Conservation (phyloP, 2,329 filamentous ascomycete genomes). For the Raffaelea ambrosiae region DNA sequence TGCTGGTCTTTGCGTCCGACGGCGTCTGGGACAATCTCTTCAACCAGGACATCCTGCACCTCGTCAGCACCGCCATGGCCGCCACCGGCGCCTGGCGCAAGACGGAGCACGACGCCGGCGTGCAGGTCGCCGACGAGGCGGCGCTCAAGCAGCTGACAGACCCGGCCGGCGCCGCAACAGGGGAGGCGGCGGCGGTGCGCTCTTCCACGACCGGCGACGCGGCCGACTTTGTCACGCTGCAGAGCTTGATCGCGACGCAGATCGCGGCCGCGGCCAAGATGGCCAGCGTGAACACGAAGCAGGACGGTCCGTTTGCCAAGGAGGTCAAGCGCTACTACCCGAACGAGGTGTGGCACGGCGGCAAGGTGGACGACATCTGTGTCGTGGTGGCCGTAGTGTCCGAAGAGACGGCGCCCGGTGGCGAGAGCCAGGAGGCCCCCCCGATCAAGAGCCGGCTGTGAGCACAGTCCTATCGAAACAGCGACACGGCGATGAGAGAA, state of each 20-base stretch:
- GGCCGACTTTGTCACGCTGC: constrained; percentile 45
- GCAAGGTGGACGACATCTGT: constrained; percentile 94
- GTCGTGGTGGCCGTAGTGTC: constrained; percentile 73
- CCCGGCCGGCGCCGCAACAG: not conserved
- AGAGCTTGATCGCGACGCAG: constrained; percentile 68
- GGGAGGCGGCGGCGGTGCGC: constrained; percentile 27
- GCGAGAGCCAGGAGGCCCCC: constrained; percentile 16
- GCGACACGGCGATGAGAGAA: not conserved
- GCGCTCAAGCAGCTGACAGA: constrained; percentile 34
- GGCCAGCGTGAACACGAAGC: constrained; percentile 70
- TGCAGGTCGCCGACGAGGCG: constrained; percentile 42
- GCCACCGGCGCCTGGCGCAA: constrained; percentile 62
- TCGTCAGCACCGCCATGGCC: constrained; percentile 71
- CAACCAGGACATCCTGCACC: constrained; percentile 76
- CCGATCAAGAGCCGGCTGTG: constrained; percentile 19
- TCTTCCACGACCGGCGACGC: constrained; percentile 5
- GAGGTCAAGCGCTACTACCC: constrained; percentile 87
- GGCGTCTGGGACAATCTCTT: constrained; percentile 95
- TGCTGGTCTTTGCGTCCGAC: constrained; percentile 89
- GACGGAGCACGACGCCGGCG: constrained; percentile 14
- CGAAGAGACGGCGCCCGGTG: constrained; percentile 38
- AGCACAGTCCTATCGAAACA: not conserved
- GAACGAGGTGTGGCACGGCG: constrained; percentile 77
- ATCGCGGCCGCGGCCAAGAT: constrained; percentile 76
- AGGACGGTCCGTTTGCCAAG: constrained; percentile 89